Conservation (phyloP, 129 eudicot genomes). For the Flaveria linearis region DNA sequence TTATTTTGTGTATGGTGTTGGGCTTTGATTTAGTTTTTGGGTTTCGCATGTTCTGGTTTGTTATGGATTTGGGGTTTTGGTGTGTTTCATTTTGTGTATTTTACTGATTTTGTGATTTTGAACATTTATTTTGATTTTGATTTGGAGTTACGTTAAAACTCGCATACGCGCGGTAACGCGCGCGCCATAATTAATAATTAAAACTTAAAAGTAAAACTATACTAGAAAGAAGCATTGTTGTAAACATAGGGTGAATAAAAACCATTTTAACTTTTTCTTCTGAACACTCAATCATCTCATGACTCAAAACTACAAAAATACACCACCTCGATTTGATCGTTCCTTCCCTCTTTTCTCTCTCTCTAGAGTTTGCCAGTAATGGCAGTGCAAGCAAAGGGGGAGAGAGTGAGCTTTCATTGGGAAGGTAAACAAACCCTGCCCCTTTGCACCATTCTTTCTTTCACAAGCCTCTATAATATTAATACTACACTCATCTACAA, state of each 20-base stretch:
- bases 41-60: too few relatives aligned
- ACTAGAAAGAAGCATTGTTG: background rate
- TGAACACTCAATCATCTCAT: constrained; percentile 32
- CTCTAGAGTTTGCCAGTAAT: constrained; percentile 49
- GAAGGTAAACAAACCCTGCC: constrained; percentile 54
- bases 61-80: too few relatives aligned
- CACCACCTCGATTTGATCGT: constrained; percentile 41
- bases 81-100: too few relatives aligned
- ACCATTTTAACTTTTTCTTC: constrained; percentile 16
- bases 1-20: too few relatives aligned
- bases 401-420: constrained; percentile 70
- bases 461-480: constrained; percentile 7
- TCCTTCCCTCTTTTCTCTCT: constrained; percentile 17
- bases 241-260: constrained; percentile 15
- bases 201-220: too few relatives aligned
- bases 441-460: constrained; percentile 34
- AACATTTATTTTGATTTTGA: too few relatives aligned
- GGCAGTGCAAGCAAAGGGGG: constrained; percentile 76
- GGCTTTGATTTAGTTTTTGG: too few relatives aligned
- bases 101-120: too few relatives aligned
- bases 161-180: too few relatives aligned
- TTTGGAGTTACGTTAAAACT: too few relatives aligned
- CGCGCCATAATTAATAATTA: too few relatives aligned
- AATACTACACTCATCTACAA: background rate
- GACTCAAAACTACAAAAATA: constrained; percentile 34